A percentile compares a stretch with the other conserved stretches of the same genome.
Conservation (phyloP, 495 filamentous ascomycete genomes). For the Pseudoneurospora amorphoporcata region DNA sequence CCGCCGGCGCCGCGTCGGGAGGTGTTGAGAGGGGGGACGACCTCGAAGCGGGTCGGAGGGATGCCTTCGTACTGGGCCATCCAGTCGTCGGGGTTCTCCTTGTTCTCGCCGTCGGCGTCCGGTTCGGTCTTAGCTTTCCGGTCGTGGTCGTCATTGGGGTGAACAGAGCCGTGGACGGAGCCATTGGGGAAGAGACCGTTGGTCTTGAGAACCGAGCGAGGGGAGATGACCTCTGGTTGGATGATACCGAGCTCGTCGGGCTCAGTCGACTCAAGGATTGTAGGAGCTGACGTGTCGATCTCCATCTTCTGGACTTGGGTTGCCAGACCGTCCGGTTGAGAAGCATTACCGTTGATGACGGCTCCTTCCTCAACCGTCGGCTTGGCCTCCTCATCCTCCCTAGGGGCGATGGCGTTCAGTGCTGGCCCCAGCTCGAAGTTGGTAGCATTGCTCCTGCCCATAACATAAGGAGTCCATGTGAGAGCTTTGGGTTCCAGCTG, state of each 20-base stretch:
- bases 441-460: conserved; percentile 75
- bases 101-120: conserved; percentile 24
- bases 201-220: conserved; percentile 1
- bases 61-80: conserved; percentile 42
- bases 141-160: conserved; percentile 19
- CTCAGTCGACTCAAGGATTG: conserved; percentile 35
- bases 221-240: background rate
- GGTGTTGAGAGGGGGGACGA: conserved; percentile 60
- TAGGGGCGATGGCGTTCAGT: conserved; percentile 78
- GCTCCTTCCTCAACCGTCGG: conserved; percentile 19
- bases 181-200: conserved; percentile 15
- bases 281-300: conserved; percentile 4
- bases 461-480: conserved; percentile 96
- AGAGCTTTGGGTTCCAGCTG: conserved; percentile 72
- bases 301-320: conserved; percentile 12
- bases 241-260: conserved; percentile 20
- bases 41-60: conserved; percentile 70
- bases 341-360: conserved; percentile 24
- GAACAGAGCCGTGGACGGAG: background rate
- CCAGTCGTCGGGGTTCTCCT: conserved; percentile 27
- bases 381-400: conserved; percentile 58
- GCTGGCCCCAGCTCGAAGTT: conserved; percentile 74
- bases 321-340: conserved; percentile 9
- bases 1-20: conserved; percentile 18
- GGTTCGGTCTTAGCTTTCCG: conserved; percentile 14